Evolutionary conservation across 495 filamentous ascomycete genomes (phyloP), one percentile per base, ranked within the genome.

Genomic region (Podospora pseudopauciseta): DNA sequence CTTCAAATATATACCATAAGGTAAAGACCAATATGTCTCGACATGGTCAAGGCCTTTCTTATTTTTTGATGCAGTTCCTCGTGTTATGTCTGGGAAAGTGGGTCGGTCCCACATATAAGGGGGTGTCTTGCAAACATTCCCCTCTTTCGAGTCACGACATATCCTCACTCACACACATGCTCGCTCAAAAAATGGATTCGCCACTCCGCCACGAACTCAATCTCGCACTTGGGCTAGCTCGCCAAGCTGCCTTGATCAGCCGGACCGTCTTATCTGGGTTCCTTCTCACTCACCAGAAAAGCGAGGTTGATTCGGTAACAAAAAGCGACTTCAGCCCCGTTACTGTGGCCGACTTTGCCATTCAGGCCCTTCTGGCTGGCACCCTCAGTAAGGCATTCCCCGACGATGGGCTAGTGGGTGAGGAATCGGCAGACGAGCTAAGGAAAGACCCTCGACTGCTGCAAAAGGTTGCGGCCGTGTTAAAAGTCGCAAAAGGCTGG

Each of bases 261-360:
- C 55, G 55, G n/a, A 26, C 55, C 5, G 55, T 26, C 4, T n/a
- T 58, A 7, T 19, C 55, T 4, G 18, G 11, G 4, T 19, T 26
- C 19, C 23, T 26, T n/a, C 55, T 20, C 4, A 13, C 55, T n/a
- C n/a, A 58, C 5, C n/a, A 58, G n/a, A 26, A 58, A 19, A 58
- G 55, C 3, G 7, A 58, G 18, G 23, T 58, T 26, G 55, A 58
- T 20, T 20, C n/a, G 4, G 23, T 76, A 23, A 75, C 77, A 60
- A 91, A 91, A 72, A 81, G 79, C 65, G 88, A 91, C 70, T 76
- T 81, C 7, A 86, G 82, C 28, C 87, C 87, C 6, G 88, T 90
- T 30, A 90, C 88, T 2, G 82, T 90, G n/a, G 87, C 86, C 72
- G 88, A 91, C 70, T 90, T 89, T 71, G 88, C 86, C 64, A 85